Conservation (phyloP, 306 rosid species). For the Prunus mira region DNA sequence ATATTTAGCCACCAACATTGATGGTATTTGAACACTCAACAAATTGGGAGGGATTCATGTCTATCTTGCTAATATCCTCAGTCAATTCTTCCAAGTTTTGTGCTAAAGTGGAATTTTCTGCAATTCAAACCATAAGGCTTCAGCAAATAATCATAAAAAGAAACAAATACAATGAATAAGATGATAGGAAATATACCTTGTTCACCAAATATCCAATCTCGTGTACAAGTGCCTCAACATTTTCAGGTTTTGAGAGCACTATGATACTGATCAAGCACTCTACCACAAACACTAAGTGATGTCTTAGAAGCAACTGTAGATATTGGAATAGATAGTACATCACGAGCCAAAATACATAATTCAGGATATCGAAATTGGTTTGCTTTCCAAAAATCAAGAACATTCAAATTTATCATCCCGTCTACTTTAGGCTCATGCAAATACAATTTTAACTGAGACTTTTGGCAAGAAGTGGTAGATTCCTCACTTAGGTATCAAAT, state of each 20-base stretch:
- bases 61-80: no score
- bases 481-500: background rate
- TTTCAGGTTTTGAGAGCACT: background rate
- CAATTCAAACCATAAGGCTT: no score
- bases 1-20: no score
- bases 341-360: background rate
- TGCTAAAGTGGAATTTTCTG: no score
- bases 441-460: background rate
- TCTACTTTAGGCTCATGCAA: background rate
- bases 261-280: background rate
- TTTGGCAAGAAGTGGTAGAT: background rate
- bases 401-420: background rate
- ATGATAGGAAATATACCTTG: background rate
- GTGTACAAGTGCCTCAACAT: background rate
- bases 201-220: background rate
- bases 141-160: no score
- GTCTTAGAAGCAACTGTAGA: background rate
- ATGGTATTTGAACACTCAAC: no score
- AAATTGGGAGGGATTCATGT: no score
- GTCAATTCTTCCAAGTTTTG: no score
- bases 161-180: no score
- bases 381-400: background rate
- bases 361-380: background rate
- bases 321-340: background rate
- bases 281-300: background rate